Conservation (phyloP, 2,329 filamentous ascomycete genomes). For the Fusarium hostae region DNA sequence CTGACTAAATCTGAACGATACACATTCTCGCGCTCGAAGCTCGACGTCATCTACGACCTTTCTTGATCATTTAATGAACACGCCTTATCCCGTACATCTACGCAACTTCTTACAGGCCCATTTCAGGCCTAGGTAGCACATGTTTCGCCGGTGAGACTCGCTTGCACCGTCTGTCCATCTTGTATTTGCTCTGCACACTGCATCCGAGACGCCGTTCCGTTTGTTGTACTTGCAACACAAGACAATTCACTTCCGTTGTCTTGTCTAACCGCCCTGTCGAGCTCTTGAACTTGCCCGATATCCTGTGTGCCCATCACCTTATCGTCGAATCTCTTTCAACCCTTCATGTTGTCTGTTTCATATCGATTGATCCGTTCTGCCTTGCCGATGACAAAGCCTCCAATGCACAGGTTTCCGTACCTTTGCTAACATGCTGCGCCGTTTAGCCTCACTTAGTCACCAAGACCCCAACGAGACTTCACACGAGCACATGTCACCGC, state of each 20-base stretch:
- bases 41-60: conserved; percentile 16
- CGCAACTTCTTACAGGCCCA: conserved; percentile 26
- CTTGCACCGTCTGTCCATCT: conserved; percentile 37
- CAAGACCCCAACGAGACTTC: conserved; percentile 41
- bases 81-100: conserved; percentile 7
- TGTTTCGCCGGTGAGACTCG: conserved; percentile 47
- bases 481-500: conserved; percentile 68
- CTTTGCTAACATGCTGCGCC: conserved; percentile 46
- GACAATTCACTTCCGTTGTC: conserved; percentile 22
- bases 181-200: conserved; percentile 34
- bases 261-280: conserved; percentile 11
- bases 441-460: conserved; percentile 44
- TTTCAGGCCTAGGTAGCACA: conserved; percentile 43
- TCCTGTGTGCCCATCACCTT: conserved; percentile 6
- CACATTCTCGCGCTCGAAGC: conserved; percentile 9
- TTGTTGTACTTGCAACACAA: conserved; percentile 33
- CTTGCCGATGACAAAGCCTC: conserved; percentile 42
- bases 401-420: conserved; percentile 35
- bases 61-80: conserved; percentile 39
- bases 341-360: conserved; percentile 27
- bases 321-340: conserved; percentile 18
- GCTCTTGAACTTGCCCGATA: conserved; percentile 9
- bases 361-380: conserved; percentile 28
- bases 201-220: conserved; percentile 35
- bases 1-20: conserved; percentile 28